Evolutionary conservation across 1,284 basidiomycete species (phyloP).

Genomic region (Phylloporus sp.): DNA sequence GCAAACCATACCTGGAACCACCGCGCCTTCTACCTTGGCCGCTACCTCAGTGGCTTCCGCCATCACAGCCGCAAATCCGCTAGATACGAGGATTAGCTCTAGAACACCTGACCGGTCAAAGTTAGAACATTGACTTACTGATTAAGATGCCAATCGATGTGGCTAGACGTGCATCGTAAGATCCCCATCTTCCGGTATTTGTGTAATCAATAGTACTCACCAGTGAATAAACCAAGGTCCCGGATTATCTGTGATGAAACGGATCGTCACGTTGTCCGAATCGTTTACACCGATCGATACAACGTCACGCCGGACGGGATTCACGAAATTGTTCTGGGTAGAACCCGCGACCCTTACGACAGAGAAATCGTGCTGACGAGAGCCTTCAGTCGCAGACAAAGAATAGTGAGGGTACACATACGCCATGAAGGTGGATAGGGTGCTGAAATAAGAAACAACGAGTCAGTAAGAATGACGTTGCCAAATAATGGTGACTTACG

Average conservation of each 20-base stretch:
- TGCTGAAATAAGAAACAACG: slow-evolving; percentile 22
- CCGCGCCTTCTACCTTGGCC: background rate
- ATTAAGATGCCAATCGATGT: slow-evolving; percentile 43
- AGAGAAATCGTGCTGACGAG: slow-evolving; percentile 28
- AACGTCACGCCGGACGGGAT: slow-evolving; percentile 34
- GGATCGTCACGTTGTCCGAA: slow-evolving; percentile 47
- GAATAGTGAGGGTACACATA: slow-evolving; percentile 15
- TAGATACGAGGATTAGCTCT: slow-evolving; percentile 12
- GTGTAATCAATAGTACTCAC: slow-evolving; percentile 24
- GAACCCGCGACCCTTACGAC: slow-evolving; percentile 29
- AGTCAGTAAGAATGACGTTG: slow-evolving; percentile 6
- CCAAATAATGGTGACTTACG: slow-evolving; percentile 29
- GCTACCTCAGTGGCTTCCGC: slow-evolving; percentile 27
- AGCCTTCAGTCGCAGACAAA: background rate
- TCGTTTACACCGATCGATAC: slow-evolving; percentile 22
- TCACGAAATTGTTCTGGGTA: slow-evolving; percentile 23
- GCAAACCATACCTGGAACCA: slow-evolving; percentile 2
- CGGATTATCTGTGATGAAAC: slow-evolving; percentile 50
- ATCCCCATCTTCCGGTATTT: background rate
- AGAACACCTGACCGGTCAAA: no score
- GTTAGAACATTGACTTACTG: slow-evolving; percentile 16
- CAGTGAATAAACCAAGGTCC: slow-evolving; percentile 56
- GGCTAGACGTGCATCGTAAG: slow-evolving; percentile 25
- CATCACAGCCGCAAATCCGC: slow-evolving; percentile 40
- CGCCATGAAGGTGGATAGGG: slow-evolving; percentile 41